Base-by-base conservation (phyloP, 352 stramenopile species). In the Pythium phragmiticola region DNA sequence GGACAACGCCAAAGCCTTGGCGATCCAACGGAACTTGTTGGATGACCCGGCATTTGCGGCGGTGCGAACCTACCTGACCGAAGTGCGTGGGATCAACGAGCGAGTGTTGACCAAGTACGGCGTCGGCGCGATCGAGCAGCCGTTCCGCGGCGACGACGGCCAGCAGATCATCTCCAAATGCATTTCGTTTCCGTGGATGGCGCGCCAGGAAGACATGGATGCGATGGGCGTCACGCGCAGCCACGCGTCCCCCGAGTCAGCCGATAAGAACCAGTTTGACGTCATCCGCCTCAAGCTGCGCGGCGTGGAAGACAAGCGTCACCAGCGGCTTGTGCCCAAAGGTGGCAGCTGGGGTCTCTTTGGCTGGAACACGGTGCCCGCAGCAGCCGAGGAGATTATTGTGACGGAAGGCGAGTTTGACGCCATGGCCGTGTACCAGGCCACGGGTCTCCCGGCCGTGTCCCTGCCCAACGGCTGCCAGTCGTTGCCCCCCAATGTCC, bases 391-490 rank as follows among this genome's bases (percentile, higher is more conserved):
- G 2, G 80, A 96, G 70, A 77, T 99, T 36, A 93, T 99, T 33
- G 64, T 99, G 30, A 99, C 97, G 0, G 97, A 99, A 75, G 96
- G 96, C 30, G 96, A 99, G 73, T 98, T 97, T 58, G 94, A 98
- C 63, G 96, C 95, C 42, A 98, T 99, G 93, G 95, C 97, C 13
- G 97, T 99, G 11, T 89, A 98, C 74, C 97, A 99, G 74, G 95
- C 93, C 2, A 98, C 92, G 41, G 92, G 92, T 5, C 66, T 96
- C 57, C 78, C 92, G 11, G 89, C 91, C 7, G 84, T 98, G 21
- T 98, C 92, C n/a, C 79, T 99, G 8, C 97, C 98, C 0, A 99
- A 99, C 75, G 98, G 98, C 43, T 98, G 92, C 66, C 87, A 96
- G 48, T 98, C 90, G 34, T 82, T 99, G 19, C 97, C 97, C 5